Evolutionary conservation across 2,329 filamentous ascomycete species (phyloP).

Genomic region (Pleomassaria siparia): DNA sequence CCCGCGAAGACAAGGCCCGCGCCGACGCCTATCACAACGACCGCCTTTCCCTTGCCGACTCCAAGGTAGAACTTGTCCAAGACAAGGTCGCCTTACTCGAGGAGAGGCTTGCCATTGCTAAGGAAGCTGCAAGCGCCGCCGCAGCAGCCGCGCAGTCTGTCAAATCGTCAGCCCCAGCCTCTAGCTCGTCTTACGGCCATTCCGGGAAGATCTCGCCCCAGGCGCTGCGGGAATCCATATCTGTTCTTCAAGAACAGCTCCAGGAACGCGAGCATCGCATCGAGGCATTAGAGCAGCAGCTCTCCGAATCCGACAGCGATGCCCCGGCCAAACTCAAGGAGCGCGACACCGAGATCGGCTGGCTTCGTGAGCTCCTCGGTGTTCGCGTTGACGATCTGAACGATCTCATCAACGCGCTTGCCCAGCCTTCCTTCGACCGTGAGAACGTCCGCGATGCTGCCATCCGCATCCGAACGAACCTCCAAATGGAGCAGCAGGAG

Average conservation of each 20-base stretch:
- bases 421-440: conserved; percentile 73
- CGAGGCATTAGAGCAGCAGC: conserved; percentile 77
- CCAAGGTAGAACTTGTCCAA: conserved; percentile 81
- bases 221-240: conserved; percentile 91
- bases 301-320: conserved; percentile 71
- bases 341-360: conserved; percentile 89
- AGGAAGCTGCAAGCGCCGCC: conserved; percentile 81
- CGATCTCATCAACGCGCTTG: conserved; percentile 82
- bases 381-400: conserved; percentile 89
- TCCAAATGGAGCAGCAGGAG: conserved; percentile 98
- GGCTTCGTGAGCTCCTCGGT: conserved; percentile 89
- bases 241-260: conserved; percentile 93
- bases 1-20: conserved; percentile 78
- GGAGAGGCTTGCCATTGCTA: conserved; percentile 87
- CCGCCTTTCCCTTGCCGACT: conserved; percentile 76
- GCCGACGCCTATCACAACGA: conserved; percentile 79
- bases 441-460: conserved; percentile 83
- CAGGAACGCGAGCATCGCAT: conserved; percentile 91
- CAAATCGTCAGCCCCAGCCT: conserved; percentile 50
- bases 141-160: conserved; percentile 62
- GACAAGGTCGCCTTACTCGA: conserved; percentile 83
- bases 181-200: conserved; percentile 42
- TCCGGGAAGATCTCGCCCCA: conserved; percentile 92
- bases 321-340: conserved; percentile 82
- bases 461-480: conserved; percentile 87